Evolutionary conservation across 2,329 filamentous ascomycete genomes (phyloP).

Genomic region (Erysiphe neolycopersici): DNA sequence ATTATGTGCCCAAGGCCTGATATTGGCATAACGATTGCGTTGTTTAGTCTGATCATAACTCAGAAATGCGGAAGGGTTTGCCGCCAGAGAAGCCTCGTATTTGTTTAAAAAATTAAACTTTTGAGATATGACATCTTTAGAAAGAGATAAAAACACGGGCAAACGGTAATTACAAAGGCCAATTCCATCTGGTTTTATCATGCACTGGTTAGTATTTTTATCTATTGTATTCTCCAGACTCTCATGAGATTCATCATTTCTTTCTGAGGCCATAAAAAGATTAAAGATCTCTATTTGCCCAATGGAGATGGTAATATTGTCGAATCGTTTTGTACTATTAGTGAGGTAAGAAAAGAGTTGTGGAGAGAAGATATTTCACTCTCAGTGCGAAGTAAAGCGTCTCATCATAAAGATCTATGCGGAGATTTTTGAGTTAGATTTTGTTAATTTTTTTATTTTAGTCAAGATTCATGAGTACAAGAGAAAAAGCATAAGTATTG

Average conservation of each 20-base stretch:
- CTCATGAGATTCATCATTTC: background rate
- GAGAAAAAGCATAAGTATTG: too few relatives aligned
- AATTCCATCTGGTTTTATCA: background rate
- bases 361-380: too few relatives aligned
- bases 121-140: background rate
- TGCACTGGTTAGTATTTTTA: background rate
- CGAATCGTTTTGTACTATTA: background rate
- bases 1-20: conserved; percentile 68
- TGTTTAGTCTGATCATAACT: conserved; percentile 2
- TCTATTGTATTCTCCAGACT: background rate
- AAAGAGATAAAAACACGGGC: background rate
- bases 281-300: background rate
- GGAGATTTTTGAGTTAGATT: too few relatives aligned
- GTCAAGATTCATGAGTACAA: too few relatives aligned
- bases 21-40: conserved; percentile 66
- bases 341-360: too few relatives aligned
- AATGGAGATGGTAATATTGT: background rate
- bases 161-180: background rate
- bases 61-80: background rate
- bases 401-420: too few relatives aligned
- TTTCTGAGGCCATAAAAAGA: background rate
- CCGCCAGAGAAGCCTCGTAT: background rate
- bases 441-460: too few relatives aligned
- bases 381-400: too few relatives aligned
- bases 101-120: background rate